A percentile compares a stretch with the other conserved stretches of the same genome.
Conservation (phyloP, 2,329 filamentous ascomycete species). For the Dendryphion nanum region DNA sequence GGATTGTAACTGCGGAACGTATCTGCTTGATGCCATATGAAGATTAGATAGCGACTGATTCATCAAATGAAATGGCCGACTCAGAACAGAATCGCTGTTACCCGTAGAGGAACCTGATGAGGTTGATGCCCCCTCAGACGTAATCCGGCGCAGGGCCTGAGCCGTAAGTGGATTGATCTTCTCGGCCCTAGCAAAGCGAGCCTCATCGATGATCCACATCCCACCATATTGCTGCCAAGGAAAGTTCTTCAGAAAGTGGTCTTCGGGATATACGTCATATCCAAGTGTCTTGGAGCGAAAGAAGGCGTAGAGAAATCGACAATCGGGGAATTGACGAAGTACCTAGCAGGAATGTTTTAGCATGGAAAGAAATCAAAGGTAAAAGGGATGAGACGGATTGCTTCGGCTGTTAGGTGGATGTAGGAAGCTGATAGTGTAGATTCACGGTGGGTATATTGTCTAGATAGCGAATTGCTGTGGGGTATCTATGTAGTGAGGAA, state of each 20-base stretch:
- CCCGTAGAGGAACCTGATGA: too few species aligned
- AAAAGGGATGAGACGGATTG: not conserved
- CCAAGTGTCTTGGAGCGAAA: constrained; percentile 37
- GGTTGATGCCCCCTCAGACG: constrained; percentile 5
- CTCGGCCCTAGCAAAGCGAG: constrained; percentile 35
- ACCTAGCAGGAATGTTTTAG: constrained; percentile 19
- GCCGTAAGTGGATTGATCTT: constrained; percentile 20
- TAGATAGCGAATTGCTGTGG: constrained; percentile 11
- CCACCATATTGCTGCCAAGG: constrained; percentile 40
- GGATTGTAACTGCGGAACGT: too few species aligned
- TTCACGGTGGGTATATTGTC: not conserved
- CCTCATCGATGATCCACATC: constrained; percentile 37
- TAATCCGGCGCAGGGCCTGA: constrained; percentile 29
- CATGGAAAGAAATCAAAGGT: not conserved
- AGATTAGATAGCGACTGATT: too few species aligned
- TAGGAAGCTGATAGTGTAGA: too few species aligned
- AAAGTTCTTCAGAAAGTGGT: constrained; percentile 37
- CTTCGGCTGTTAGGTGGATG: too few species aligned
- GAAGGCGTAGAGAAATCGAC: constrained; percentile 39
- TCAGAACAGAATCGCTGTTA: too few species aligned
- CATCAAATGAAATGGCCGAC: too few species aligned
- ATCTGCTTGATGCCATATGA: too few species aligned
- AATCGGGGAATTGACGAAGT: constrained; percentile 36
- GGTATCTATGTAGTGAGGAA: constrained; percentile 15
- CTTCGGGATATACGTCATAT: constrained; percentile 40